These are phyloP conservation scores for Dentipellis fragilis DNA, from an alignment of 768 basidiomycete species.

Conservation along the genomic window DNA sequence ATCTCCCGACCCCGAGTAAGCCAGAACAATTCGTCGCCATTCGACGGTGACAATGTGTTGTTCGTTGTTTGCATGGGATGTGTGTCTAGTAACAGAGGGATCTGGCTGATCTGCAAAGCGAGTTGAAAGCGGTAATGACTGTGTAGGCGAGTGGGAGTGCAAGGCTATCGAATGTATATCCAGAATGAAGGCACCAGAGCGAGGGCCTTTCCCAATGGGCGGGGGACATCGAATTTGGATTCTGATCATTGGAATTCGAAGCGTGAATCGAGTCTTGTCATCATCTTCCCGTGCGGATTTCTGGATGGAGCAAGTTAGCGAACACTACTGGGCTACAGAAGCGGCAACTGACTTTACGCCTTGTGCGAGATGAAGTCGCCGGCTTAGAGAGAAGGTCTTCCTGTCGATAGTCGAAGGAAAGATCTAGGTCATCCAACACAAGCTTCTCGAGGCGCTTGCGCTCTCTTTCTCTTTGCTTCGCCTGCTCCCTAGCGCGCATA, in stretches of 20 bases:
- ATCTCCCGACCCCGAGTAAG: background rate
- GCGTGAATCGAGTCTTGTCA: conserved; percentile 15
- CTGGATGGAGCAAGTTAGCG: background rate
- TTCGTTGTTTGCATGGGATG: no score
- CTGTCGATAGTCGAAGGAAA: conserved; percentile 36
- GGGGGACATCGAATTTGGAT: conserved; percentile 61
- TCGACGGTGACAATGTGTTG: background rate
- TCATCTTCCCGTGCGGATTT: background rate
- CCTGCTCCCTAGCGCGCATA: conserved; percentile 1
- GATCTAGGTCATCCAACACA: conserved; percentile 50
- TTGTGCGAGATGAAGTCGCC: background rate
- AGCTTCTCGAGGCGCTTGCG: conserved; percentile 38
- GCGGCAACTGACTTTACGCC: background rate
- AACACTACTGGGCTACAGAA: background rate
- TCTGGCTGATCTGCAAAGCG: background rate
- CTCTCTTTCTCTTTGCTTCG: conserved; percentile 21
- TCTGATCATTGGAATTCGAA: conserved; percentile 50
- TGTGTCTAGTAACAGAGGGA: background rate
- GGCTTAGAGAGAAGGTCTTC: background rate
- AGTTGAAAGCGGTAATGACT: background rate
- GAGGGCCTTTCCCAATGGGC: conserved; percentile 31
- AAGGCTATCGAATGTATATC: conserved; percentile 49
- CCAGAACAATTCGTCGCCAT: background rate
- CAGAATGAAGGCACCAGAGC: conserved; percentile 62
- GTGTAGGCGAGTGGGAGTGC: conserved; percentile 14